phyloP scores from a whole-genome alignment of 805 yeast genomes.

The Pichia nanzhaoensis region DNA sequence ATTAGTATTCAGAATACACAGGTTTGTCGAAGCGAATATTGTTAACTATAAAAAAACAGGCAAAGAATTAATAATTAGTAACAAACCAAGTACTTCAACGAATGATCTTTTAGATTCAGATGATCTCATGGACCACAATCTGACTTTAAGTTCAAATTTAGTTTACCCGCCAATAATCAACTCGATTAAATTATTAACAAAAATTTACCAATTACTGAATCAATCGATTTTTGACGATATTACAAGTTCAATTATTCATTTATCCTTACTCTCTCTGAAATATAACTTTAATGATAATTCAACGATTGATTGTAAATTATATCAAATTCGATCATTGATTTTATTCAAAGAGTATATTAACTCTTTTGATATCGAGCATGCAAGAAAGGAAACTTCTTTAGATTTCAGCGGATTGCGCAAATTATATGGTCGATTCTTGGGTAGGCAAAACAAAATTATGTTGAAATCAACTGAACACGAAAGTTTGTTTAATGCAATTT shows the following conservation, averaged over 20 bases:
- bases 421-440: slow-evolving; percentile 30
- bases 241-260: slow-evolving; percentile 81
- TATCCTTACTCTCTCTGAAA: slow-evolving; percentile 58
- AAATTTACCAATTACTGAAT: slow-evolving; percentile 72
- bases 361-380: slow-evolving; percentile 74
- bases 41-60: slow-evolving; percentile 58
- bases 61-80: slow-evolving; percentile 60
- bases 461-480: slow-evolving; percentile 12
- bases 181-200: slow-evolving; percentile 63
- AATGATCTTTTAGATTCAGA: background rate
- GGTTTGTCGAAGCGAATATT: slow-evolving; percentile 62
- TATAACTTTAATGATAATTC: slow-evolving; percentile 42
- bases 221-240: slow-evolving; percentile 79
- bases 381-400: slow-evolving; percentile 62
- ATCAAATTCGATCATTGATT: slow-evolving; percentile 65
- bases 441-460: background rate
- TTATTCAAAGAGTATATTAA: slow-evolving; percentile 61
- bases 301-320: slow-evolving; percentile 58
- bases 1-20: slow-evolving; percentile 71
- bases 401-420: slow-evolving; percentile 73
- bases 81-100: slow-evolving; percentile 24
- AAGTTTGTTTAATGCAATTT: slow-evolving; percentile 20
- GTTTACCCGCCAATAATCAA: slow-evolving; percentile 64
- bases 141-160: background rate
- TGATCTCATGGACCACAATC: slow-evolving; percentile 1